These are phyloP conservation scores for Euclidium syriacum DNA, from an alignment of 345 rosid genomes.

Conservation along the genomic window DNA sequence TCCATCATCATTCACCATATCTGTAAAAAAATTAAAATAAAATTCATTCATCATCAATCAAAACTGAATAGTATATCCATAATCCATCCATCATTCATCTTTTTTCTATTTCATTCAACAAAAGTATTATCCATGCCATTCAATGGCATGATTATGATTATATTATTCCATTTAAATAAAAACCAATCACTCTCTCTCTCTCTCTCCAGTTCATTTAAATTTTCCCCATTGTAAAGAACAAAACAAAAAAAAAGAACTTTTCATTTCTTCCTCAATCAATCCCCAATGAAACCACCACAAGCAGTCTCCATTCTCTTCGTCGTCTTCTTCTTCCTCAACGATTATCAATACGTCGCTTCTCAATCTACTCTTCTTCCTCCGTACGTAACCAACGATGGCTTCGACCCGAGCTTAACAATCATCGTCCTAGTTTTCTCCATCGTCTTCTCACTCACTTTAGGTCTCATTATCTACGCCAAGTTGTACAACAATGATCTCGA, in stretches of 20 bases:
- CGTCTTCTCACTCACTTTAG: constrained; percentile 56
- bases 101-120: neutral
- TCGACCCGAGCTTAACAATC: constrained; percentile 74
- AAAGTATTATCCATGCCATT: constrained; percentile 3
- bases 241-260: neutral
- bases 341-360: constrained; percentile 21
- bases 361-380: constrained; percentile 16
- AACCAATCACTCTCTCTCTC: neutral
- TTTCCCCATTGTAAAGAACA: neutral
- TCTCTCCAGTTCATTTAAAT: constrained; percentile 1
- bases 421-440: constrained; percentile 60
- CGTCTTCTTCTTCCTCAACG: neutral
- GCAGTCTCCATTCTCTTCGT: constrained; percentile 10
- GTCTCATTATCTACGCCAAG: constrained; percentile 64
- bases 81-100: no score
- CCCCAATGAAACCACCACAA: constrained; percentile 11
- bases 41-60: no score
- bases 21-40: no score
- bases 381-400: constrained; percentile 27
- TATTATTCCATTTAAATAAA: neutral
- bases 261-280: neutral
- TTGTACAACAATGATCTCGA: constrained; percentile 43
- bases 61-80: no score
- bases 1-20: neutral
- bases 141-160: constrained; percentile 13